Conservation (phyloP, 2,329 filamentous ascomycete genomes). For the Cladophialophora carrionii region DNA sequence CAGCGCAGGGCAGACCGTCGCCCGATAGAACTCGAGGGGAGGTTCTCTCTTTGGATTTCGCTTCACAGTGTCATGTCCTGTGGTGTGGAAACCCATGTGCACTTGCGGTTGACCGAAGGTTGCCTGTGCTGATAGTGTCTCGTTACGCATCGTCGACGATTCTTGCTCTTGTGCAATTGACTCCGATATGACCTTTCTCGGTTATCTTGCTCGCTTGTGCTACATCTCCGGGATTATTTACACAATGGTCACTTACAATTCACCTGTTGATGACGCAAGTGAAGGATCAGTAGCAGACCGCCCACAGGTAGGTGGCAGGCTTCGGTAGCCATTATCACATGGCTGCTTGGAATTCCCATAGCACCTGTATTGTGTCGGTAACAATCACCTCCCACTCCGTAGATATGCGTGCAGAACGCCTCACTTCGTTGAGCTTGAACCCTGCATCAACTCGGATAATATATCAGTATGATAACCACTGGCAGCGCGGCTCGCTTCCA, state of each 20-base stretch:
- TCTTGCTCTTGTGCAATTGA: not conserved
- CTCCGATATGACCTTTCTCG: not conserved
- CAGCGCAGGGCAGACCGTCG: not conserved
- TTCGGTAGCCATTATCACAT: not conserved
- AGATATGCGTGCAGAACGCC: no score
- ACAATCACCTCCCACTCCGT: no score
- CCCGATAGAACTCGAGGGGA: not conserved
- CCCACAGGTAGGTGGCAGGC: no score
- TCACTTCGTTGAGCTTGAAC: no score
- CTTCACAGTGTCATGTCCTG: no score
- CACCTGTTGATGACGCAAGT: not conserved
- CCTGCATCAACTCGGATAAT: no score
- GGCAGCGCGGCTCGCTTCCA: not conserved
- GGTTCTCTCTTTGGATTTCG: not conserved
- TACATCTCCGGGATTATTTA: not conserved
- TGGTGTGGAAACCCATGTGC: not conserved
- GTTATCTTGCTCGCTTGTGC: not conserved
- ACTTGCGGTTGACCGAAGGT: not conserved
- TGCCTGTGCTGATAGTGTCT: not conserved
- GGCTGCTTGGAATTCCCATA: not conserved
- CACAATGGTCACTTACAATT: not conserved
- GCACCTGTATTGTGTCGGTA: not conserved
- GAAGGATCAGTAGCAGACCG: not conserved
- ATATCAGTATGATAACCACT: not conserved
- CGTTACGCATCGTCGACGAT: not conserved